phyloP scores from a whole-genome alignment of 768 basidiomycete genomes.

The Lactifluus subvellereus region DNA sequence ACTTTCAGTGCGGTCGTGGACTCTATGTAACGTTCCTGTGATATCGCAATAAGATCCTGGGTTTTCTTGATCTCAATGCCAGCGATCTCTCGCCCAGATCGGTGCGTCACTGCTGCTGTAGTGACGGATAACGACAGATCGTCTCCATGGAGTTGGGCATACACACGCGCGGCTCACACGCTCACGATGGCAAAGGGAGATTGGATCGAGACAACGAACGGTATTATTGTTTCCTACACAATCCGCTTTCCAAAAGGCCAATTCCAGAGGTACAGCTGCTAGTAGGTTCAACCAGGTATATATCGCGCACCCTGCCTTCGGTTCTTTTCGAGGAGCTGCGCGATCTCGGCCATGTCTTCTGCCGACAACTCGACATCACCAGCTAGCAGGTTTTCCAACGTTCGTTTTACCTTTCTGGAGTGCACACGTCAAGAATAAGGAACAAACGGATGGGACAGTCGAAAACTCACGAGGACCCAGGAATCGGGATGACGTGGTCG shows the following conservation, averaged over 20 bases:
- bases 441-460: neutral
- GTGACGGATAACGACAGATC: too few relatives aligned
- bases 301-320: conserved; percentile 40
- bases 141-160: too few relatives aligned
- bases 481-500: conserved; percentile 40
- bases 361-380: conserved; percentile 33
- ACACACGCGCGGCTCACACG: too few relatives aligned
- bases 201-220: neutral
- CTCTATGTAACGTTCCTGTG: too few relatives aligned
- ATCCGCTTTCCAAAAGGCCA: neutral
- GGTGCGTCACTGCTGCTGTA: too few relatives aligned
- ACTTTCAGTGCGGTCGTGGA: too few relatives aligned
- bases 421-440: neutral
- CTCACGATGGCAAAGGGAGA: too few relatives aligned
- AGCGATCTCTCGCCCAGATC: too few relatives aligned
- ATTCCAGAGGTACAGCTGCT: conserved; percentile 31
- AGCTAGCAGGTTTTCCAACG: conserved; percentile 38
- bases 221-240: neutral
- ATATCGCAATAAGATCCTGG: too few relatives aligned
- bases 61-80: too few relatives aligned
- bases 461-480: conserved; percentile 38
- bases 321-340: conserved; percentile 32
- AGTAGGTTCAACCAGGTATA: conserved; percentile 21
- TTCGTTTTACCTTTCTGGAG: conserved; percentile 36
- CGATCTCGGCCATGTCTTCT: conserved; percentile 37